phyloP scores from a whole-genome alignment of 75 land plant species.

The Picea glauca region DNA sequence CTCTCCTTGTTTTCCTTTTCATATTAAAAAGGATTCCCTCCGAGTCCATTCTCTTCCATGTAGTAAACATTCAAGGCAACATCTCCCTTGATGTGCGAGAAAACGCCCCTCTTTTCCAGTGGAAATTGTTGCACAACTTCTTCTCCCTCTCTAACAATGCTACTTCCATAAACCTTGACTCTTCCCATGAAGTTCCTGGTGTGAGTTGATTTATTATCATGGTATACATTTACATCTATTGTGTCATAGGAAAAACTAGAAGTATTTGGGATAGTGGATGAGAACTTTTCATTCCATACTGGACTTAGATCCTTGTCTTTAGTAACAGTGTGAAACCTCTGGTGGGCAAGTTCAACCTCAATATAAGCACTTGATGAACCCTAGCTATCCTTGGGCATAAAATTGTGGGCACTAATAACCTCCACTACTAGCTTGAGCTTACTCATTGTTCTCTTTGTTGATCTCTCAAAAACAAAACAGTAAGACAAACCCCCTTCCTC shows the following conservation, averaged over 20 bases:
- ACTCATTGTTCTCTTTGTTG: conserved; percentile 13
- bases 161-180: conserved; percentile 41
- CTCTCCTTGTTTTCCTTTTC: conserved; percentile 8
- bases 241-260: conserved; percentile 30
- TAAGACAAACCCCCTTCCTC: too few relatives aligned
- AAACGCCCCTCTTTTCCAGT: conserved; percentile 55
- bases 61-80: conserved; percentile 57
- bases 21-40: background rate
- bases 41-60: conserved; percentile 28
- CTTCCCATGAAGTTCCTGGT: conserved; percentile 59
- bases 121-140: conserved; percentile 55
- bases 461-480: too few relatives aligned
- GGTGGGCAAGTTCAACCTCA: conserved; percentile 65
- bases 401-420: conserved; percentile 59
- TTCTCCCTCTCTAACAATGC: conserved; percentile 48
- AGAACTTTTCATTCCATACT: conserved; percentile 66
- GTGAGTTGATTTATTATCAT: conserved; percentile 29
- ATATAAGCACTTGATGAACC: conserved; percentile 62
- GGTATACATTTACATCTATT: conserved; percentile 64
- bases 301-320: conserved; percentile 72
- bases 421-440: conserved; percentile 73
- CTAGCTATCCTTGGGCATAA: conserved; percentile 73
- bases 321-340: conserved; percentile 46
- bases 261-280: conserved; percentile 52
- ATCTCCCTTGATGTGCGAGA: conserved; percentile 65